phyloP scores from a whole-genome alignment of 805 yeast species.

The Wickerhamiella qilinensis region DNA sequence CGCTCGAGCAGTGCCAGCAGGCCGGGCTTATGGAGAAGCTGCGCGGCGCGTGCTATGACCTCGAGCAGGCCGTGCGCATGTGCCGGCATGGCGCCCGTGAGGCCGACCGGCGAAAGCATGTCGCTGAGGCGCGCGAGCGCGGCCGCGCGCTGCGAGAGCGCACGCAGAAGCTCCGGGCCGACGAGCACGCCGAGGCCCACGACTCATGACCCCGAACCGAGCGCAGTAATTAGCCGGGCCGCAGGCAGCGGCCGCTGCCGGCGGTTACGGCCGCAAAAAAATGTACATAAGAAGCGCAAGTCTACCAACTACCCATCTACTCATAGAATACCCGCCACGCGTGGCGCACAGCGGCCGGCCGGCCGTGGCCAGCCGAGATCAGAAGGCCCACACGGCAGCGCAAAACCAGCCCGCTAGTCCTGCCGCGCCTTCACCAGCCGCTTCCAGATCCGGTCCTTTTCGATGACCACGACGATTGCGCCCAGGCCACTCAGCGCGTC shows the following conservation, averaged over 20 bases:
- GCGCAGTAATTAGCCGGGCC: too few relatives aligned
- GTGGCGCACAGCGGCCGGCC: too few relatives aligned
- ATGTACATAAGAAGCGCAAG: too few relatives aligned
- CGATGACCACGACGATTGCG: conserved; percentile 75
- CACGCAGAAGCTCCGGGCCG: background rate
- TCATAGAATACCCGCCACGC: too few relatives aligned
- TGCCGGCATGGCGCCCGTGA: conserved; percentile 72
- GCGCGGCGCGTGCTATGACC: conserved; percentile 70
- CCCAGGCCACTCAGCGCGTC: conserved; percentile 99
- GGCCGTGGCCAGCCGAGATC: too few relatives aligned
- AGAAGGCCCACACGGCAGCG: too few relatives aligned
- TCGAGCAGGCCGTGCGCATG: conserved; percentile 59
- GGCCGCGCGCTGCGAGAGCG: conserved; percentile 21
- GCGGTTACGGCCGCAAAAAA: too few relatives aligned
- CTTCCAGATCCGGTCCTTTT: conserved; percentile 62
- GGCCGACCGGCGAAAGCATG: conserved; percentile 35
- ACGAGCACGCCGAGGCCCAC: background rate
- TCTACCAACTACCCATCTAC: too few relatives aligned
- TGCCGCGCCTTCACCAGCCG: conserved; percentile 86
- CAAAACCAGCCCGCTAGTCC: too few relatives aligned
- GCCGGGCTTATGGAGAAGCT: conserved; percentile 47
- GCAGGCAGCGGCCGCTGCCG: too few relatives aligned
- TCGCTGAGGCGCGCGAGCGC: conserved; percentile 37
- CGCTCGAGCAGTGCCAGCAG: conserved; percentile 77
- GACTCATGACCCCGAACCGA: too few relatives aligned